Base-by-base conservation (phyloP, 495 filamentous ascomycete species). In the Staphylotrichum tortipilum region DNA sequence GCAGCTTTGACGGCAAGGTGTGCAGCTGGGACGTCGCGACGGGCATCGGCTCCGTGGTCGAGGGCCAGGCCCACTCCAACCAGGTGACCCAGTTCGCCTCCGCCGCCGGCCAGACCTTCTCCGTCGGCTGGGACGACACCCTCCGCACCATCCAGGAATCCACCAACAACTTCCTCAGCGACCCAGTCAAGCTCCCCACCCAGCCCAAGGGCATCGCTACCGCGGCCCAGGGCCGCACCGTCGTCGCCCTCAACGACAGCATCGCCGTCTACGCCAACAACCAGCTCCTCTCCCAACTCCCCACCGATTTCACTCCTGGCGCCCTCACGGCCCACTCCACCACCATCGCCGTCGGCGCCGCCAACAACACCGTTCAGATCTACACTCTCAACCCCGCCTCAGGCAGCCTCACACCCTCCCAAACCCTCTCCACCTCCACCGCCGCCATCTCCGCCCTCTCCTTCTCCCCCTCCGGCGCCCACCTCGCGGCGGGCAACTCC, bases 111-210 rank as follows among this genome's bases (percentile, higher is more conserved):
- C 72, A 80, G 50, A 78, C 88, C 24, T 89, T 87, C 69, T 92
- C 86, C 67, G 85, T 90, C 14, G 89, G 81, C 57, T 97, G 92
- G 92, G 92, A 98, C 65, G 92, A 98, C 65, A 90, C 87, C 5
- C 78, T 95, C 31, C 85, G 90, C 49, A 82, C 79, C 33, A 76
- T 94, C 52, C 85, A 92, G 52, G 66, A 69, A 40, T 63, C 71
- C 15, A 66, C 68, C 23, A 73, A 71, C 41, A 74, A 68, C 9
- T 80, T 79, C 50, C 55, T 70, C 14, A 73, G 73, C 45, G 67
- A 61, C 14, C 59, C 71, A 3, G 36, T 59, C n/a, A 74, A 75
- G 51, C 65, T 78, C 17, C 63, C 61, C 18, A 68, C 68, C 17
- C 78, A 80, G 44, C 78, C 78, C 10, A 73, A 73, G 57, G 76